Evolutionary conservation across 805 yeast genomes (phyloP).

Genomic region (Pichia exigua): DNA sequence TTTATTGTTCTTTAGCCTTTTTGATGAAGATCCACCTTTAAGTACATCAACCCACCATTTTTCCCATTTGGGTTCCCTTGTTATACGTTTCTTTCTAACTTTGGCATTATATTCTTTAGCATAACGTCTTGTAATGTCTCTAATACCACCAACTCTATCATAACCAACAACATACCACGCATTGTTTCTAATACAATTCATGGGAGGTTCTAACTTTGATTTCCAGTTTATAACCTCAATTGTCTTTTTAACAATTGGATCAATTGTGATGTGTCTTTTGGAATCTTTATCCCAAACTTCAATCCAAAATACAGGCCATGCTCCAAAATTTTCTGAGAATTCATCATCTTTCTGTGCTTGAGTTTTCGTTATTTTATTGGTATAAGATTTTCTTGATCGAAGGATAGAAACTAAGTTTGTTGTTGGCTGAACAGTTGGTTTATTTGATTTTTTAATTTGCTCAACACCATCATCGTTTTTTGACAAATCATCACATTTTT

Average conservation of each 20-base stretch:
- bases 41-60: slow-evolving; percentile 55
- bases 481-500: slow-evolving; percentile 8
- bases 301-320: slow-evolving; percentile 80
- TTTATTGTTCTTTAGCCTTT: slow-evolving; percentile 19
- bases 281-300: slow-evolving; percentile 83
- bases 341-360: slow-evolving; percentile 4
- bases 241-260: slow-evolving; percentile 58
- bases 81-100: slow-evolving; percentile 64
- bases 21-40: slow-evolving; percentile 24
- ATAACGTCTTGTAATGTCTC: slow-evolving; percentile 84
- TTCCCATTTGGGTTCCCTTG: slow-evolving; percentile 46
- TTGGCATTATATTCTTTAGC: slow-evolving; percentile 63
- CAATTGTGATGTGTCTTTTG: slow-evolving; percentile 77
- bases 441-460: neutral
- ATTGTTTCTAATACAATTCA: slow-evolving; percentile 46
- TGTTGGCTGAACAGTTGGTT: neutral
- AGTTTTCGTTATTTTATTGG: slow-evolving; percentile 7
- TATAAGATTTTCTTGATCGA: slow-evolving; percentile 20
- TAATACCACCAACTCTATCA: slow-evolving; percentile 54
- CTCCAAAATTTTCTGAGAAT: slow-evolving; percentile 4
- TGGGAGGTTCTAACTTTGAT: slow-evolving; percentile 56
- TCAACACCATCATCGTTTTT: slow-evolving; percentile 10
- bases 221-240: slow-evolving; percentile 54
- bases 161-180: slow-evolving; percentile 72
- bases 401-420: slow-evolving; percentile 16